These are phyloP conservation scores for Theobroma cacao DNA, from an alignment of 345 rosid species.

Conservation along the genomic window DNA sequence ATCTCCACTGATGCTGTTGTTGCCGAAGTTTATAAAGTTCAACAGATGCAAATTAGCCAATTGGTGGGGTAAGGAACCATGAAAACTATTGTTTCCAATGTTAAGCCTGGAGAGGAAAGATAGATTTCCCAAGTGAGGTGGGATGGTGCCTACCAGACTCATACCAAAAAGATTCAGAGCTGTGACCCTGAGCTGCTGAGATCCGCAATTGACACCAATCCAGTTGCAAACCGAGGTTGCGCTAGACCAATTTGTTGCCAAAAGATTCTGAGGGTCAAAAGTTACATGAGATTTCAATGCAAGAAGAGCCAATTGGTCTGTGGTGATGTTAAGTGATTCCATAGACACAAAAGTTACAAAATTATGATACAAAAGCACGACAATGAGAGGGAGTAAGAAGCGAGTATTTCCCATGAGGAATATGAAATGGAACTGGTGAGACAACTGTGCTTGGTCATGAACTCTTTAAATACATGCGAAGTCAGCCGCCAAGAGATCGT, in stretches of 20 bases:
- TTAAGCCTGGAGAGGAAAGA: slow-evolving; percentile 2
- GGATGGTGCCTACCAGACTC: slow-evolving; percentile 20
- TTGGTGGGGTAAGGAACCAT: slow-evolving; percentile 12
- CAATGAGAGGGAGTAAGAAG: neutral
- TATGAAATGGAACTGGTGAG: too few species aligned
- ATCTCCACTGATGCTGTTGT: slow-evolving; percentile 5
- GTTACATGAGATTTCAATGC: neutral
- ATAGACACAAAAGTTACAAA: neutral
- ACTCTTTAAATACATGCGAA: too few species aligned
- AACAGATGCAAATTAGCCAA: slow-evolving; percentile 8
- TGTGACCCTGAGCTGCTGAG: slow-evolving; percentile 8
- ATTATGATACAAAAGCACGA: neutral
- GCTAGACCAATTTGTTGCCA: neutral
- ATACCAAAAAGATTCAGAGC: slow-evolving; percentile 17
- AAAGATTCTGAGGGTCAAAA: neutral
- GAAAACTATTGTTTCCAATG: slow-evolving; percentile 12
- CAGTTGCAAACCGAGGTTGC: slow-evolving; percentile 15
- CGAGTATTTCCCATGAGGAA: too few species aligned
- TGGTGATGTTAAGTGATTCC: slow-evolving; percentile 1
- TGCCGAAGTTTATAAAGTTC: neutral
- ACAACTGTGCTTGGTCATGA: too few species aligned
- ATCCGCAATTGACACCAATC: slow-evolving; percentile 22
- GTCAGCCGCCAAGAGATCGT: too few species aligned
- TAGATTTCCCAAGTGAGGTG: slow-evolving; percentile 22
- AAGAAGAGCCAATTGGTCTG: neutral